A percentile compares a stretch with the other conserved stretches of the same genome.
Evolutionary conservation across 495 filamentous ascomycete genomes (phyloP).

Genomic region (Hypoxylon lenormandii): DNA sequence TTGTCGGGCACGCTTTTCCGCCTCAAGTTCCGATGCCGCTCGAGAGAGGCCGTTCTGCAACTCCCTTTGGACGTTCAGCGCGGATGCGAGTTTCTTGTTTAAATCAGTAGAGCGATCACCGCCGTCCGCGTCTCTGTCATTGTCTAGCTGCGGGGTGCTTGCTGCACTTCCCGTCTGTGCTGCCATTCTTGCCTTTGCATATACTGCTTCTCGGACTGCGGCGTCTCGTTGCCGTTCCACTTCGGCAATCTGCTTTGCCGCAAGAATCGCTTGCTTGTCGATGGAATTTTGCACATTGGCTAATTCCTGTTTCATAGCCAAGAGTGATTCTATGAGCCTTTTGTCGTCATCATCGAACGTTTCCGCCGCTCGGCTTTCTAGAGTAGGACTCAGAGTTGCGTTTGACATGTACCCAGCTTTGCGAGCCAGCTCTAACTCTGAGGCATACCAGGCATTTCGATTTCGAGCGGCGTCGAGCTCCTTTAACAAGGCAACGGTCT

Average conservation of each 20-base stretch:
- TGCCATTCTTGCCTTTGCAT: conserved; percentile 91
- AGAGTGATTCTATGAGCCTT: conserved; percentile 89
- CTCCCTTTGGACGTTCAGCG: conserved; percentile 80
- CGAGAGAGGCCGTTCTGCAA: conserved; percentile 76
- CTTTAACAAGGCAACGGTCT: conserved; percentile 74
- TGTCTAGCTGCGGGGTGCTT: conserved; percentile 77
- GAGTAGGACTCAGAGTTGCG: conserved; percentile 73
- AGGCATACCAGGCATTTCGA: conserved; percentile 95
- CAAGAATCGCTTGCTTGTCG: conserved; percentile 82
- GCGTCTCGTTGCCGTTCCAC: conserved; percentile 92
- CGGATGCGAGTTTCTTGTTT: conserved; percentile 80
- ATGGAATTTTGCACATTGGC: conserved; percentile 85
- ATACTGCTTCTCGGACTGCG: conserved; percentile 90
- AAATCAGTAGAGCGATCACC: conserved; percentile 79
- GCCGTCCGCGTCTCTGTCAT: conserved; percentile 67
- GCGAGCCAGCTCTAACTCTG: conserved; percentile 87
- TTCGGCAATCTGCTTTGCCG: conserved; percentile 89
- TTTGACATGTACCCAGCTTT: conserved; percentile 87
- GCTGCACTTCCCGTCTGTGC: conserved; percentile 76
- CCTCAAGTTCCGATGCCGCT: conserved; percentile 75
- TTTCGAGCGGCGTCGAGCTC: conserved; percentile 85
- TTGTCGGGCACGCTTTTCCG: conserved; percentile 81
- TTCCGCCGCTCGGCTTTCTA: conserved; percentile 81
- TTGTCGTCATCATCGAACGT: conserved; percentile 89
- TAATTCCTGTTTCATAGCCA: conserved; percentile 88